These are phyloP conservation scores for Sparassis latifolia DNA, from an alignment of 1,284 basidiomycete genomes.

Conservation along the genomic window DNA sequence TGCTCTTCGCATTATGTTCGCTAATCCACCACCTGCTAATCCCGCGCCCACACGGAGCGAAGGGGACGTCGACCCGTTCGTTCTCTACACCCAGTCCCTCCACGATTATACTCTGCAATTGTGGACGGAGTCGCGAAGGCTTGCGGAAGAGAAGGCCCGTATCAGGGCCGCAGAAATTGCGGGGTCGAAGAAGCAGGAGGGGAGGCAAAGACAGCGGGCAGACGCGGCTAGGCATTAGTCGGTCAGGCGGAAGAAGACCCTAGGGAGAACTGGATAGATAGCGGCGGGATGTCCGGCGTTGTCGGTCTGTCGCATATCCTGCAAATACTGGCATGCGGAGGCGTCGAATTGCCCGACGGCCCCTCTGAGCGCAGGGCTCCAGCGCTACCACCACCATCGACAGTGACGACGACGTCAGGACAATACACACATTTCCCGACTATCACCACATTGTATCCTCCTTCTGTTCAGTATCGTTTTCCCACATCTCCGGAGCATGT, in stretches of 20 bases:
- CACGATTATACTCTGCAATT: conserved; percentile 62
- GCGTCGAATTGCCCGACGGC: too few relatives aligned
- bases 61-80: conserved; percentile 27
- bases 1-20: conserved; percentile 13
- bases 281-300: too few relatives aligned
- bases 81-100: conserved; percentile 53
- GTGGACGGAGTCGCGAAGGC: conserved; percentile 60
- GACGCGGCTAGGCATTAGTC: conserved; percentile 1
- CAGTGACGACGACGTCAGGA: too few relatives aligned
- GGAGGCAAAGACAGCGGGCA: conserved; percentile 11
- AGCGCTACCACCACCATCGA: too few relatives aligned
- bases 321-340: too few relatives aligned
- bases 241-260: neutral
- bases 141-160: conserved; percentile 47
- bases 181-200: conserved; percentile 11
- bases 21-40: conserved; percentile 4
- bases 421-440: too few relatives aligned
- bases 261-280: neutral
- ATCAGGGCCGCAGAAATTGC: conserved; percentile 15
- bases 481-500: too few relatives aligned
- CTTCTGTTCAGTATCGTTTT: too few relatives aligned
- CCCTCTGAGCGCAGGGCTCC: too few relatives aligned
- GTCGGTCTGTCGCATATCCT: too few relatives aligned
- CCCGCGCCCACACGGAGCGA: conserved; percentile 1
- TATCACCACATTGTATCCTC: too few relatives aligned